Percentiles rank a stretch among this genome's conserved stretches.
These are phyloP conservation scores for Daldinia decipiens DNA, from an alignment of 495 filamentous ascomycete genomes.

Conservation along the genomic window DNA sequence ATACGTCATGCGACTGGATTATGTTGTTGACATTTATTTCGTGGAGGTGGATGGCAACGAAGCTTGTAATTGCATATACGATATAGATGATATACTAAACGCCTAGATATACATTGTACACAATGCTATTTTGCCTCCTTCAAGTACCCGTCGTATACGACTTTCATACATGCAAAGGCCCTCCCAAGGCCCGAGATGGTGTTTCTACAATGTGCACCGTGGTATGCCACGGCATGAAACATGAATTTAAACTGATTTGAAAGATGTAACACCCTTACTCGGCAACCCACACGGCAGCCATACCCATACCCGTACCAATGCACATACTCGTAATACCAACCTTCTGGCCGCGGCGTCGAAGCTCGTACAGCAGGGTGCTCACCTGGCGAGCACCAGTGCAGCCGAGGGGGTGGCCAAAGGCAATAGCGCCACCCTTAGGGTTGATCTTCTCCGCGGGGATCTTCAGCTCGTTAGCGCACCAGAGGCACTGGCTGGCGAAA, in stretches of 20 bases:
- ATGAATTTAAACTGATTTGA: not conserved
- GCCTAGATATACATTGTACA: conserved; percentile 29
- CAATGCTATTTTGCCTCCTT: conserved; percentile 10
- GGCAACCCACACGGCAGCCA: conserved; percentile 94
- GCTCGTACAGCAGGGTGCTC: conserved; percentile 87
- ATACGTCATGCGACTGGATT: not conserved
- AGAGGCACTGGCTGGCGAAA: conserved; percentile 93
- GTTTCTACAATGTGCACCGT: conserved; percentile 8
- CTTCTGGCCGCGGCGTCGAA: conserved; percentile 81
- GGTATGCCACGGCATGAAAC: not conserved
- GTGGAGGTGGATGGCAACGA: not conserved
- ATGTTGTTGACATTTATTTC: not conserved
- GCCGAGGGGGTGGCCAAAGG: conserved; percentile 96
- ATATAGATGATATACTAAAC: conserved; percentile 49
- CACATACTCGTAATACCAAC: conserved; percentile 97
- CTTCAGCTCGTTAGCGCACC: conserved; percentile 89
- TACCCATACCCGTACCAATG: conserved; percentile 95
- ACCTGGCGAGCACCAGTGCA: conserved; percentile 96
- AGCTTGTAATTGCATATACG: conserved; percentile 3
- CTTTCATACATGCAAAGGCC: conserved; percentile 7
- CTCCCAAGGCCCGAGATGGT: conserved; percentile 11
- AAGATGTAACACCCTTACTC: conserved; percentile 61
- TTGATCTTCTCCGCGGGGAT: conserved; percentile 86
- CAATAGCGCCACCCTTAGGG: conserved; percentile 97
- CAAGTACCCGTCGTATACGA: not conserved